Evolutionary conservation across 305 asterid species (phyloP).

Genomic region (Coffea humblotiana): DNA sequence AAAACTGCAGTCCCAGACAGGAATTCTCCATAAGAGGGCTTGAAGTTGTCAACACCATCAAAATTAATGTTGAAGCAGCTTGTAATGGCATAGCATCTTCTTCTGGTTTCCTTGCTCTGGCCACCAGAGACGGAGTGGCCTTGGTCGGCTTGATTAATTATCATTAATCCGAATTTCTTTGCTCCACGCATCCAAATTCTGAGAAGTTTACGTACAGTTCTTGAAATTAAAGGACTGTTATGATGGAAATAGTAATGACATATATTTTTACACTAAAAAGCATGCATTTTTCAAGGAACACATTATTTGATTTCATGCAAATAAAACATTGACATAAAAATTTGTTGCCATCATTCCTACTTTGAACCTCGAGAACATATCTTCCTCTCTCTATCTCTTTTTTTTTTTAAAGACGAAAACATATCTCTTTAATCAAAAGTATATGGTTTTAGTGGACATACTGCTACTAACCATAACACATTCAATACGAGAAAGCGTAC

Average conservation of each 20-base stretch:
- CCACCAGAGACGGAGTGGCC: constrained; percentile 20
- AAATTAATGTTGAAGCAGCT: constrained; percentile 22
- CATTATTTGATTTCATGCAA: neutral
- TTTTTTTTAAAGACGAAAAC: neutral
- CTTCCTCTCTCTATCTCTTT: too few species aligned
- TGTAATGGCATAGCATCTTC: constrained; percentile 24
- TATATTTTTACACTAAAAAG: too few species aligned
- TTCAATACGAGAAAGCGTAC: too few species aligned
- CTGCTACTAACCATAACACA: too few species aligned
- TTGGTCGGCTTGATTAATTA: neutral
- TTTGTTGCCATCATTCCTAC: too few species aligned
- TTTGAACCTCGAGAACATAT: too few species aligned
- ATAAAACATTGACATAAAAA: neutral
- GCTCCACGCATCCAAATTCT: too few species aligned
- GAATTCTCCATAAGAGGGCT: constrained; percentile 24
- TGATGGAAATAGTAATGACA: too few species aligned
- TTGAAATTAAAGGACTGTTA: too few species aligned
- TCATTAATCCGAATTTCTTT: too few species aligned
- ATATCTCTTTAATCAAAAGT: neutral
- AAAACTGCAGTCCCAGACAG: constrained; percentile 25
- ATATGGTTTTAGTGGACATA: too few species aligned
- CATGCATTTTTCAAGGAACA: neutral
- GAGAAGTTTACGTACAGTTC: too few species aligned
- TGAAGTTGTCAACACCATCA: constrained; percentile 26
- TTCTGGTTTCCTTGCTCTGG: constrained; percentile 24